Evolutionary conservation across 768 basidiomycete species (phyloP).

Genomic region (Leccinum truebloodii): DNA sequence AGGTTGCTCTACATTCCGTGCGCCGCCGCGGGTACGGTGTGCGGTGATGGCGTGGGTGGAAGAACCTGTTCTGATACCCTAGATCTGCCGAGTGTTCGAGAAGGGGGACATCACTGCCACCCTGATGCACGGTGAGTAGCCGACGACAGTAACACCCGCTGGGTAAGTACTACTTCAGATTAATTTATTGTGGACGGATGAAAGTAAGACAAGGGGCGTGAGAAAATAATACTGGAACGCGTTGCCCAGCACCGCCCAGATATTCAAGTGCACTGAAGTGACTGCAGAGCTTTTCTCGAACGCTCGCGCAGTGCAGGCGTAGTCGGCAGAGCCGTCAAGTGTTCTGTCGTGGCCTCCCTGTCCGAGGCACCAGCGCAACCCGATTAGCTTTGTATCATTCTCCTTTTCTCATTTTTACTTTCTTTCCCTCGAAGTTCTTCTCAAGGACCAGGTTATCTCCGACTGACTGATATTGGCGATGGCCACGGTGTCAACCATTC

Average conservation of each 20-base stretch:
- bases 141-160: background rate
- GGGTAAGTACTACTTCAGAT: no score
- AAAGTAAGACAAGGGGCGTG: slow-evolving; percentile 8
- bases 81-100: background rate
- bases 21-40: background rate
- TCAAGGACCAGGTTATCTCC: slow-evolving; percentile 23
- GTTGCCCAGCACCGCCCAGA: slow-evolving; percentile 20
- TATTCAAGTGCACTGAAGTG: background rate
- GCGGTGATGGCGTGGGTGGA: slow-evolving; percentile 3
- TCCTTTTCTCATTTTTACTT: slow-evolving; percentile 6
- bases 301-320: background rate
- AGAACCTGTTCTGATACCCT: background rate
- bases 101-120: background rate
- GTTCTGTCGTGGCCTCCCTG: background rate
- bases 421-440: slow-evolving; percentile 14
- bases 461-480: slow-evolving; percentile 26
- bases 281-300: background rate
- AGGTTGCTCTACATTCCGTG: background rate
- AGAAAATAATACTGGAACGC: slow-evolving; percentile 27
- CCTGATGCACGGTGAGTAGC: background rate
- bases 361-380: slow-evolving; percentile 1
- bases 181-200: background rate
- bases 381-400: slow-evolving; percentile 11
- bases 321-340: background rate
- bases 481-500: slow-evolving; percentile 54